Base-by-base conservation (phyloP, 371 early-diverging fungal genomes). In the Apophysomyces variabilis region DNA sequence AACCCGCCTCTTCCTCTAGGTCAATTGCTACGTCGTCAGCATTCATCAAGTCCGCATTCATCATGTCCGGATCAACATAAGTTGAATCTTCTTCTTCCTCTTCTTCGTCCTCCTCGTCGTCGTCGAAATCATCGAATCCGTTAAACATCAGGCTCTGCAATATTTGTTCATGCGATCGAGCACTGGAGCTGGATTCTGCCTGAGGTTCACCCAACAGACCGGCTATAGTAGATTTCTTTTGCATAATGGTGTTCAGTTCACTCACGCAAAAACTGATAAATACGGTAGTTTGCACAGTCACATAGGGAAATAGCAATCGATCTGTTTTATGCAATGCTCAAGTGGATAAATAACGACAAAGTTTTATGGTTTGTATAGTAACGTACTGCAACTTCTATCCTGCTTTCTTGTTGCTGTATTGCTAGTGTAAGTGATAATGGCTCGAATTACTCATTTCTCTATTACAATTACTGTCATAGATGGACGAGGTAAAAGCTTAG, bases 161-260 rank as follows among this genome's bases (percentile, higher is more conserved):
- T 67, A 46, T 77, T 75, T 50, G 62, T 58, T 18, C 62, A 74
- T 9, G 21, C 68, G 3, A 60, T 35, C 7, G 75, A 71, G n/a
- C 85, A 87, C 26, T 82, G 75, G 66, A 65, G 91, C 57, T 93
- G 92, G 67, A 57, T 88, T 43, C 73, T 94, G 5, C 70, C 91
- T 7, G 44, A 92, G 21, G 90, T 94, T 60, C 80, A 92, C 1
- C 96, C 95, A 4, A 74, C 95, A 4, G 96, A 93, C 13, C 76
- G 93, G n/a, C 46, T 87, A 0, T 75, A 88, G 36, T 80, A 79
- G 41, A 63, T 76, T 26, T 69, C 39, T 26, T 74, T 83, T 16
- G 90, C 91, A 41, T 41, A 41, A 41, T 8, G 41, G 41, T 13
- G 41, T 13, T 8, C 8, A 13, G 13, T 41, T 41, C 32, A 26